Percentiles rank a stretch among this genome's conserved stretches.
phyloP scores from a whole-genome alignment of 1,139 yeast species.

The Debaryomyces singareniensis region DNA sequence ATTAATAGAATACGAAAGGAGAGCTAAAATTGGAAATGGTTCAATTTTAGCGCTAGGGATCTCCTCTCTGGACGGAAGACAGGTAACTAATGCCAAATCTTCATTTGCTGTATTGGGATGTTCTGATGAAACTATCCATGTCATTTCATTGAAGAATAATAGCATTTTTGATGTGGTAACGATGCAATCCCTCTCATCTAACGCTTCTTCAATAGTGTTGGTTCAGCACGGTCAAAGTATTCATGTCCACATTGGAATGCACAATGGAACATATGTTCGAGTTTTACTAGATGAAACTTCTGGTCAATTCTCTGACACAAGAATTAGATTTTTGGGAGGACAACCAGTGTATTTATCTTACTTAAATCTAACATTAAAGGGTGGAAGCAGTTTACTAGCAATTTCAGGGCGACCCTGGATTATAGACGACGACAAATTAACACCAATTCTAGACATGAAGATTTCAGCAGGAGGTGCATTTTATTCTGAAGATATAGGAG shows the following conservation, averaged over 20 bases:
- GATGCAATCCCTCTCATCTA: constrained; percentile 63
- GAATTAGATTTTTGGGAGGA: constrained; percentile 72
- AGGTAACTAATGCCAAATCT: constrained; percentile 28
- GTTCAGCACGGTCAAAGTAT: constrained; percentile 10
- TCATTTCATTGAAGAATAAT: constrained; percentile 61
- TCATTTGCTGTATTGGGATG: constrained; percentile 65
- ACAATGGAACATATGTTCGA: constrained; percentile 72
- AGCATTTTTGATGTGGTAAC: constrained; percentile 57
- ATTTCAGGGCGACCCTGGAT: constrained; percentile 40
- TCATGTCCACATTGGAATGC: constrained; percentile 69
- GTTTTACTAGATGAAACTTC: constrained; percentile 50
- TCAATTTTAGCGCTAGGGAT: constrained; percentile 50
- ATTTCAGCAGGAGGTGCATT: constrained; percentile 43
- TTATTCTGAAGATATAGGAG: constrained; percentile 57
- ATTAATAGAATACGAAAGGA: constrained; percentile 63
- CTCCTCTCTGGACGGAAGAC: constrained; percentile 37
- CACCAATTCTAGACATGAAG: constrained; percentile 33
- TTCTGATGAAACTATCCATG: constrained; percentile 63
- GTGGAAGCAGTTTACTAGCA: constrained; percentile 27
- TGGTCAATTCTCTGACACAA: constrained; percentile 63
- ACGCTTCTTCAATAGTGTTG: constrained; percentile 46
- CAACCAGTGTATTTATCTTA: constrained; percentile 49
- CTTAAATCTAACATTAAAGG: constrained; percentile 15
- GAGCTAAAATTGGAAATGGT: constrained; percentile 46
- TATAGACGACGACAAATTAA: constrained; percentile 25